These are phyloP conservation scores for Asterionellopsis glacialis DNA, from an alignment of 108 stramenopile species.

Conservation along the genomic window DNA sequence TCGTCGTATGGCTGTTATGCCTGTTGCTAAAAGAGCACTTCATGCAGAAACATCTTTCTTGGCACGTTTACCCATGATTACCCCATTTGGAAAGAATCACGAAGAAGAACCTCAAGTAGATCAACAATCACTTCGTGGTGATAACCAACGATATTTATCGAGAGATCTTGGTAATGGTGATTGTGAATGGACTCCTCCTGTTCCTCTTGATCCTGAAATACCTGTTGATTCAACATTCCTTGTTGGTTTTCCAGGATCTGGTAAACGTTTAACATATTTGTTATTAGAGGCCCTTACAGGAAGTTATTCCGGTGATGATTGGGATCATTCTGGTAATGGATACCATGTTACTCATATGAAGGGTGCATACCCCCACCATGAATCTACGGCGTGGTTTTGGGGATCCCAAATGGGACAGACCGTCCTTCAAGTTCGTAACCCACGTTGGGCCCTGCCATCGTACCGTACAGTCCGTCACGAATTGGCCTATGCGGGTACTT, in stretches of 20 bases:
- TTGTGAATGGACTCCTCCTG: background rate
- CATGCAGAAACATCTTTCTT: too few species aligned
- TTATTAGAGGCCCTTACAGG: conserved; percentile 4
- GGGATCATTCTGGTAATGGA: background rate
- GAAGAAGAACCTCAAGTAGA: too few species aligned
- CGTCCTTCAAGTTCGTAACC: conserved; percentile 4
- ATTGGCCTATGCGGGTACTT: conserved; percentile 8
- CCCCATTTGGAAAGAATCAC: too few species aligned
- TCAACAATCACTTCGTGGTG: too few species aligned
- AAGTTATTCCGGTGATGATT: background rate
- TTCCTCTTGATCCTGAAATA: background rate
- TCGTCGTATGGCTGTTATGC: too few species aligned
- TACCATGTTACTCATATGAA: conserved; percentile 1
- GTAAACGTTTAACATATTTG: background rate
- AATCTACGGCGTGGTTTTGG: conserved; percentile 7
- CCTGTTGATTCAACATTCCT: conserved; percentile 1
- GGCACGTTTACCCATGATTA: too few species aligned
- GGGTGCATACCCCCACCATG: background rate
- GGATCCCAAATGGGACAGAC: conserved; percentile 3
- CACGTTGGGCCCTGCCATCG: conserved; percentile 1
- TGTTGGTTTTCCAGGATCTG: conserved; percentile 10
- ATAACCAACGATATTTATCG: background rate
- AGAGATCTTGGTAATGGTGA: background rate
- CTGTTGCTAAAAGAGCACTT: too few species aligned
- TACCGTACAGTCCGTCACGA: conserved; percentile 9